Evolutionary conservation across 768 basidiomycete species (phyloP), one percentile per base, ranked within the genome.

Genomic region (Kwoniella dendrophila): DNA sequence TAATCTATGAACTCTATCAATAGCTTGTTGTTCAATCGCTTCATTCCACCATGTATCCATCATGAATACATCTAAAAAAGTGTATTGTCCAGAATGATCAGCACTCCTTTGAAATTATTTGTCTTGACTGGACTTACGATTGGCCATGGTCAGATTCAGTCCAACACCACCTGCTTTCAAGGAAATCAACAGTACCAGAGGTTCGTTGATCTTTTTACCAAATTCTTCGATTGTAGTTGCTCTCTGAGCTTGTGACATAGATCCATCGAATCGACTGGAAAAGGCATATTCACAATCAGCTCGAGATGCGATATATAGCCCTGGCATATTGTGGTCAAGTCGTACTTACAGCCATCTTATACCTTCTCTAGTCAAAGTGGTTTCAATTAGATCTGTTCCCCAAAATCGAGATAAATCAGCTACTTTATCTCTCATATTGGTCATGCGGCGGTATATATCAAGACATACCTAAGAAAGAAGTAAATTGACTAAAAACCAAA

Each of bases 231-330:
- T 83, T 2, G 90, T 88, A 8, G 84, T 83, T 38, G 84, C 85
- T 56, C 91, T 84, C 75, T 88, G 88, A 80, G 88, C 89, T 65
- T 95, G 83, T 69, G 87, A 87, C 90, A 97, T 92, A 0, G 90
- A 86, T 1, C 95, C 95, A 75, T 98, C 95, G 71, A 97, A 92
- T 20, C 95, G 85, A 7, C 76, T 78, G 34, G 22, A n/a, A 40
- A 7, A 27, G 29, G 51, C 6, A 33, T 8, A 24, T 24, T 6
- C 10, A 26, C 50, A 52, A 51, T 44, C 20, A 44, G 16, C 16
- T 24, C 24, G n/a, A 33, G 5, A 2, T 43, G 33, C 49, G 26
- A 20, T 51, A 34, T 22, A 6, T 22, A 11, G 26, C 20, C 44
- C 26, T 5, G 20, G 14, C n/a, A 24, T 38, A 26, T 32, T 10